A percentile compares a stretch with the other conserved stretches of the same genome.
phyloP scores from a whole-genome alignment of 2,329 filamentous ascomycete species.

The Zelopaecilomyces penicillatus region DNA sequence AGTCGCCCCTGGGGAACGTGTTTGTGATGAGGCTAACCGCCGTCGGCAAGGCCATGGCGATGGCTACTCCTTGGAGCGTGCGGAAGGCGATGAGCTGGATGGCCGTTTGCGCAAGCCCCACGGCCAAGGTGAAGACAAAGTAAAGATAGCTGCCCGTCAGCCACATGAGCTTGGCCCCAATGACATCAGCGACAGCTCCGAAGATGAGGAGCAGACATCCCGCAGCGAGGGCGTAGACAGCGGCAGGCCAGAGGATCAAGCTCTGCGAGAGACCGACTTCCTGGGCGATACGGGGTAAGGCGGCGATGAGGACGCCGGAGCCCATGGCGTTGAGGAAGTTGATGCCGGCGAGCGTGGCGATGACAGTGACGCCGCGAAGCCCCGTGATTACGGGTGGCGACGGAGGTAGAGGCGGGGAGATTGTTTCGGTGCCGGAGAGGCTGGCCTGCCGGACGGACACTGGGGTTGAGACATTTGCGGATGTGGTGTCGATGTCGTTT shows the following conservation, averaged over 20 bases:
- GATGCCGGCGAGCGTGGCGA: constrained; percentile 24
- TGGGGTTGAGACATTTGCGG: too few relatives aligned
- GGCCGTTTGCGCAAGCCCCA: constrained; percentile 25
- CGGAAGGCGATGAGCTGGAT: constrained; percentile 30
- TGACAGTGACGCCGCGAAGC: constrained; percentile 18
- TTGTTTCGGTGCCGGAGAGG: too few relatives aligned
- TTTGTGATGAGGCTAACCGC: constrained; percentile 29
- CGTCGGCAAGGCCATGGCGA: constrained; percentile 30
- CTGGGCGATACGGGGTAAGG: constrained; percentile 27
- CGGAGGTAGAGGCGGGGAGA: too few relatives aligned
- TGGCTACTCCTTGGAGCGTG: constrained; percentile 24
- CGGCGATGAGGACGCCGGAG: constrained; percentile 29
- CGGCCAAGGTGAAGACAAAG: constrained; percentile 23
- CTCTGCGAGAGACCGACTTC: constrained; percentile 23
- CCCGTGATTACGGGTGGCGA: too few relatives aligned
- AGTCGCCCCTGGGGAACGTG: constrained; percentile 26
- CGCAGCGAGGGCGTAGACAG: constrained; percentile 20
- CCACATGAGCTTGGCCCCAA: constrained; percentile 27
- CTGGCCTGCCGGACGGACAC: too few relatives aligned
- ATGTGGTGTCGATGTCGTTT: too few relatives aligned
- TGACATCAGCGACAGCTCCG: constrained; percentile 28
- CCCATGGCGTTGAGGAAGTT: constrained; percentile 29
- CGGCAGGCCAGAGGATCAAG: constrained; percentile 25
- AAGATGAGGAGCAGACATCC: constrained; percentile 24
- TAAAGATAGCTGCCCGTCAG: constrained; percentile 25